Evolutionary conservation across 1,284 basidiomycete species (phyloP).

Genomic region (Takashimella tepidaria): DNA sequence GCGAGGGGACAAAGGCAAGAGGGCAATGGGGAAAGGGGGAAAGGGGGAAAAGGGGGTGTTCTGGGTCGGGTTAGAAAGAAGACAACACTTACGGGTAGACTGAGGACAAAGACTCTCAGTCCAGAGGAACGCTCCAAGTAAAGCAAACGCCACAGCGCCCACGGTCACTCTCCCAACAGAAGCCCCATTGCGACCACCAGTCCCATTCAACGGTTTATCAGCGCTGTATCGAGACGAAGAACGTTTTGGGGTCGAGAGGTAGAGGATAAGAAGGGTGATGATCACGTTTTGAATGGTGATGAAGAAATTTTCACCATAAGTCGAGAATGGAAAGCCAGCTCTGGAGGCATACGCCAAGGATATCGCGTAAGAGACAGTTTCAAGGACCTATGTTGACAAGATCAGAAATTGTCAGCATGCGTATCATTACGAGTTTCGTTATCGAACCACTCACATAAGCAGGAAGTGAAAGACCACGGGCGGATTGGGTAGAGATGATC

Average conservation of each 20-base stretch:
- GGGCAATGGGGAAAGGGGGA: too few relatives aligned
- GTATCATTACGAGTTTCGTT: background rate
- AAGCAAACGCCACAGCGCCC: conserved; percentile 49
- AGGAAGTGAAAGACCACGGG: conserved; percentile 73
- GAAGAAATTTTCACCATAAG: conserved; percentile 91
- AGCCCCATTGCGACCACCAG: conserved; percentile 6
- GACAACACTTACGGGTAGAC: conserved; percentile 29
- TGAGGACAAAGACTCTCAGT: conserved; percentile 38
- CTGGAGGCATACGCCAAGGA: conserved; percentile 79
- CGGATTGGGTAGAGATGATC: conserved; percentile 58
- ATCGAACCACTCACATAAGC: conserved; percentile 60
- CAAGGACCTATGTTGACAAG: conserved; percentile 54
- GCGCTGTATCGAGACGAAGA: background rate
- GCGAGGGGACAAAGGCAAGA: too few relatives aligned
- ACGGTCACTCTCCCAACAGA: conserved; percentile 29
- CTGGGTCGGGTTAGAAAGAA: background rate
- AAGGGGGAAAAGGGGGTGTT: too few relatives aligned
- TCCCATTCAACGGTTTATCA: conserved; percentile 1
- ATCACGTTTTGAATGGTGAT: conserved; percentile 75
- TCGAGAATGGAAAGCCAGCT: conserved; percentile 83
- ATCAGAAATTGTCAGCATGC: background rate
- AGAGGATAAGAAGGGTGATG: conserved; percentile 75
- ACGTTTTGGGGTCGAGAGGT: conserved; percentile 41
- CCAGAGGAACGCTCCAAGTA: conserved; percentile 52
- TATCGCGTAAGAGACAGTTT: conserved; percentile 81